Conservation (phyloP, 176 grass and related monocot species). For the Ensete ventricosum region DNA sequence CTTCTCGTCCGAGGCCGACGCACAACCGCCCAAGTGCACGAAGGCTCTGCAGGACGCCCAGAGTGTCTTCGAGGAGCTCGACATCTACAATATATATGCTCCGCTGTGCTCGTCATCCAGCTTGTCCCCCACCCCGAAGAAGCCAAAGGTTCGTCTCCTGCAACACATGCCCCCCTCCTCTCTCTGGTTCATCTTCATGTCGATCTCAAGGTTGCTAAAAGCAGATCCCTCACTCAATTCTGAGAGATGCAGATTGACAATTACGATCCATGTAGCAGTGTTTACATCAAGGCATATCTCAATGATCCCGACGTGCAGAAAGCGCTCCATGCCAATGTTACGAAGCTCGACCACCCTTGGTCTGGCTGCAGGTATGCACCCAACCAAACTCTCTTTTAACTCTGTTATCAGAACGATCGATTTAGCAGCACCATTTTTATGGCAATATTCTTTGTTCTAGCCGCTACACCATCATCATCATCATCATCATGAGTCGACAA, state of each 20-base stretch:
- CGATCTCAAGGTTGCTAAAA: no score
- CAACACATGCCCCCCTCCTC: neutral
- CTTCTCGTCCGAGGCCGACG: constrained; percentile 21
- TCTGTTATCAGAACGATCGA: neutral
- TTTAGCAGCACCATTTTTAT: neutral
- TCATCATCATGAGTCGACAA: no score
- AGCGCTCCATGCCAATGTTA: constrained; percentile 75
- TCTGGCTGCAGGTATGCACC: constrained; percentile 62
- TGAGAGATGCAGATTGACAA: constrained; percentile 37
- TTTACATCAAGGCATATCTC: constrained; percentile 69
- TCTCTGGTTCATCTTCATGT: no score
- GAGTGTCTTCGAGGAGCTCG: constrained; percentile 14
- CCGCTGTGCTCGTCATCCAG: constrained; percentile 36
- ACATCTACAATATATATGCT: constrained; percentile 94
- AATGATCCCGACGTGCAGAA: constrained; percentile 58
- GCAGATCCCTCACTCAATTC: neutral
- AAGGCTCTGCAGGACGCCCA: neutral
- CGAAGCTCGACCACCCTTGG: constrained; percentile 55
- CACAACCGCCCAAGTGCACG: constrained; percentile 9
- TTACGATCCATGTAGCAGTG: constrained; percentile 68
- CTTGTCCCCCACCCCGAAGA: constrained; percentile 31
- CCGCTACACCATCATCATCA: no score
- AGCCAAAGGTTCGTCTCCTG: constrained; percentile 31
- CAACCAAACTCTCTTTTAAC: neutral
- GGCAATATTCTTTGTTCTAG: no score